Base-by-base conservation (phyloP, 352 stramenopile genomes). In the Phytopythium helicoides region DNA sequence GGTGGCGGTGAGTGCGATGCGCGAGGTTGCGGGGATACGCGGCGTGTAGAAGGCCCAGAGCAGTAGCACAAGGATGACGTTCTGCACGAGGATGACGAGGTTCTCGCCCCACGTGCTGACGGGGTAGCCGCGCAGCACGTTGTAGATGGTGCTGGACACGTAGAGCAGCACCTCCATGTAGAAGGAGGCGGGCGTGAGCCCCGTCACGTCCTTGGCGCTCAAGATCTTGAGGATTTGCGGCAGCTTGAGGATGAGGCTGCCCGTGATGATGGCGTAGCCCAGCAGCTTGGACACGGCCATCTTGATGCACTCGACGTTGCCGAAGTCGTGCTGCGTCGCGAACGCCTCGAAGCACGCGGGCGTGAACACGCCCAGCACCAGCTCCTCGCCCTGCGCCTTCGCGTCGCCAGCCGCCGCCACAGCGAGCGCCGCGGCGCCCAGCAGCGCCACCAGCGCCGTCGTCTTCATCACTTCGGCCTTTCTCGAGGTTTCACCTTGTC, bases 201-300 rank as follows among this genome's bases (percentile, higher is more conserved):
- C 86, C 40, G 84, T 93, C 40, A 94, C 86, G 47, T 92, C 81
- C 48, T 79, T 87, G 19, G 81, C 86, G 7, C 59, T 49, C 22
- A 94, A 18, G 52, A 96, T 94, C 73, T 96, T 96, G 52, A 96
- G 65, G 64, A 96, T 96, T 60, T 96, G 86, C 38, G 86, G 86
- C 45, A 96, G 56, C 62, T 96, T 96, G 48, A 96, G 79, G 61
- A 96, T 86, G 42, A 92, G 66, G 46, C 75, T 86, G 45, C 79
- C 86, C 25, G 80, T 73, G 62, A 96, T 93, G 70, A 96, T 96
- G 36, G 80, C 81, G 61, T 94, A 96, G 37, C 86, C 86, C 40
- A 96, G 70, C 11, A 61, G 62, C 64, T 94, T 96, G 73, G 77
- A 92, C 34, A 94, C 63, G 9, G 91, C 68, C 12, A 85, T 73